Evolutionary conservation across 176 grass and related monocot genomes (phyloP), one percentile per base, ranked within the genome.

Genomic region (Tillandsia leiboldiana): DNA sequence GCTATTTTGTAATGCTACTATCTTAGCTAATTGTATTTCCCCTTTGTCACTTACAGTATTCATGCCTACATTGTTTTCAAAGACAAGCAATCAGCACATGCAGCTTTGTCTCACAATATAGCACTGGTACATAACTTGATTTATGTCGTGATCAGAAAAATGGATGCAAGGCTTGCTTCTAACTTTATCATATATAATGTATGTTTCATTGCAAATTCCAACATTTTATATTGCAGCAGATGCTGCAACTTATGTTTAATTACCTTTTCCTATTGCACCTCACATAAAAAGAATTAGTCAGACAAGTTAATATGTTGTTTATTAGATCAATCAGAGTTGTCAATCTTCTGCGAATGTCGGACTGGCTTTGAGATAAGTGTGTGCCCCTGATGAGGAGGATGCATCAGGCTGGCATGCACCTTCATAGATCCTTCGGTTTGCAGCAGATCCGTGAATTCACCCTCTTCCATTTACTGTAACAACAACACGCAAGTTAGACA

Each of bases 1-100:
- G 15, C 3, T 66, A 79, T 2, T 69, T 3, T 11, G 9, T 56
- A n/a, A 52, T 26, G 12, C 9, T 63, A 8, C 17, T 71, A 23
- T 23, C 47, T 11, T 52, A 68, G 11, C 15, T 51, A 65, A 73
- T 52, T 53, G 69, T 58, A 15, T 65, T 76, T 53, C 65, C 0
- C 9, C 69, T 63, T 5, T 57, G 1, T 72, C 12, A 26, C 67
- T 87, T 87, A 71, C 82, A 99, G 94, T 86, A 79, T 99, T 27
- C 79, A 99, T 90, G 94, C 89, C 61, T 99, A 99, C 76, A 87
- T 93, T 61, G 94, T 99, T 28, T 99, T 99, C 74, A 88, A 90
- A 83, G 87, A 86, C 61, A 87, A 93, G 68, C 84, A 86, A 75
- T 83, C 72, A 28, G 77, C 86, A 2, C 73, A 24, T 17, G 11